Conservation (phyloP, 2,329 filamentous ascomycete genomes). For the Pseudomassariella vexata region DNA sequence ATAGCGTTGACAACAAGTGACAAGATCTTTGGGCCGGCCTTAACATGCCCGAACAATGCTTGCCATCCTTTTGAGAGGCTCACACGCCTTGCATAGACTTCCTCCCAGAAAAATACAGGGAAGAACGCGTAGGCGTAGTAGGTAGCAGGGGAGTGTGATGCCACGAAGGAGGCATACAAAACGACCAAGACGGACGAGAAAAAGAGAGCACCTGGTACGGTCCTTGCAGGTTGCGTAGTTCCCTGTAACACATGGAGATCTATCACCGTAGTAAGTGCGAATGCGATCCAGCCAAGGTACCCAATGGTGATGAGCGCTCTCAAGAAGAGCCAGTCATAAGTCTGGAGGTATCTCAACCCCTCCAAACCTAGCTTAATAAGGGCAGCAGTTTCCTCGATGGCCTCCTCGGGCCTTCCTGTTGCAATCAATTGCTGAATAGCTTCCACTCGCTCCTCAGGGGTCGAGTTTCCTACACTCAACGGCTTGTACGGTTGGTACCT, state of each 20-base stretch:
- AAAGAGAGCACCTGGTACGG: conserved; percentile 48
- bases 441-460: conserved; percentile 60
- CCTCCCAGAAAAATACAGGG: conserved; percentile 93
- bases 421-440: conserved; percentile 65
- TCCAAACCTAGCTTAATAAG: conserved; percentile 73
- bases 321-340: conserved; percentile 96
- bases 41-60: conserved; percentile 64
- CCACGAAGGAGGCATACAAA: conserved; percentile 72
- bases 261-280: conserved; percentile 81
- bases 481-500: conserved; percentile 71
- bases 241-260: conserved; percentile 81
- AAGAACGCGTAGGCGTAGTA: conserved; percentile 94
- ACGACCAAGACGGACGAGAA: conserved; percentile 73
- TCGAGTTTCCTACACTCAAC: conserved; percentile 52
- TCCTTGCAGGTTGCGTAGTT: conserved; percentile 58
- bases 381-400: conserved; percentile 71
- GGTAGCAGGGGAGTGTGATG: conserved; percentile 71
- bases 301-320: conserved; percentile 82
- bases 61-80: conserved; percentile 63
- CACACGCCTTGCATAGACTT: conserved; percentile 73
- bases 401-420: conserved; percentile 61
- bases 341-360: conserved; percentile 89
- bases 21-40: conserved; percentile 49
- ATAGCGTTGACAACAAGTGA: conserved; percentile 59
- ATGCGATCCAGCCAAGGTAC: conserved; percentile 94